These are phyloP conservation scores for Chenopodium formosanum DNA, from an alignment of 148 eudicot genomes.

Conservation along the genomic window DNA sequence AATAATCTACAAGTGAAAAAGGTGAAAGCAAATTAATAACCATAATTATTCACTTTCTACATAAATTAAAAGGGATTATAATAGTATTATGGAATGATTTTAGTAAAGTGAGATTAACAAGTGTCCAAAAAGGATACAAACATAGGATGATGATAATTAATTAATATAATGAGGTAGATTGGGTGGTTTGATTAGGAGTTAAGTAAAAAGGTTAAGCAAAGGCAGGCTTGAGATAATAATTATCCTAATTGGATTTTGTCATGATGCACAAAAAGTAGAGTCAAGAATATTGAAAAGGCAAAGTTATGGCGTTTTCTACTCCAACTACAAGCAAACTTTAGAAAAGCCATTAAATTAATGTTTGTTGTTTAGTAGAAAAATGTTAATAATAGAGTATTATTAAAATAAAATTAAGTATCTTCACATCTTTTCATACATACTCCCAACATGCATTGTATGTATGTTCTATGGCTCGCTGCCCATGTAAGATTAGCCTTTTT, in stretches of 20 bases:
- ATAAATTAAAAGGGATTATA: neutral
- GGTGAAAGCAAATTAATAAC: neutral
- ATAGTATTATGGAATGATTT: constrained; percentile 29
- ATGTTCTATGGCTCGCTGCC: neutral
- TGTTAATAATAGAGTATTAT: neutral
- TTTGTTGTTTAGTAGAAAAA: neutral
- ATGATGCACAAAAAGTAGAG: constrained; percentile 15
- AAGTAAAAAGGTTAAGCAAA: neutral
- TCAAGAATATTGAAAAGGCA: constrained; percentile 24
- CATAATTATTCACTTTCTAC: neutral
- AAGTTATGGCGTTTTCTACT: constrained; percentile 34
- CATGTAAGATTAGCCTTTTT: constrained; percentile 35
- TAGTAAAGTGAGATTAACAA: neutral
- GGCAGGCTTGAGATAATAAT: constrained; percentile 23
- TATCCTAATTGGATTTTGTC: constrained; percentile 16
- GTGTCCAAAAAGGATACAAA: constrained; percentile 20
- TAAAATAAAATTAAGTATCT: neutral
- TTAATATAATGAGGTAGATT: neutral
- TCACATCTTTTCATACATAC: constrained; percentile 12
- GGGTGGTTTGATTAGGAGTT: constrained; percentile 18
- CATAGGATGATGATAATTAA: neutral
- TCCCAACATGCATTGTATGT: constrained; percentile 19
- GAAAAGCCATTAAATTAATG: neutral
- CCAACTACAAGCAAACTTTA: constrained; percentile 14
- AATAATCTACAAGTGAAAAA: constrained; percentile 7